phyloP scores from a whole-genome alignment of 139 green algal genomes.

The Mychonastes homosphaera region DNA sequence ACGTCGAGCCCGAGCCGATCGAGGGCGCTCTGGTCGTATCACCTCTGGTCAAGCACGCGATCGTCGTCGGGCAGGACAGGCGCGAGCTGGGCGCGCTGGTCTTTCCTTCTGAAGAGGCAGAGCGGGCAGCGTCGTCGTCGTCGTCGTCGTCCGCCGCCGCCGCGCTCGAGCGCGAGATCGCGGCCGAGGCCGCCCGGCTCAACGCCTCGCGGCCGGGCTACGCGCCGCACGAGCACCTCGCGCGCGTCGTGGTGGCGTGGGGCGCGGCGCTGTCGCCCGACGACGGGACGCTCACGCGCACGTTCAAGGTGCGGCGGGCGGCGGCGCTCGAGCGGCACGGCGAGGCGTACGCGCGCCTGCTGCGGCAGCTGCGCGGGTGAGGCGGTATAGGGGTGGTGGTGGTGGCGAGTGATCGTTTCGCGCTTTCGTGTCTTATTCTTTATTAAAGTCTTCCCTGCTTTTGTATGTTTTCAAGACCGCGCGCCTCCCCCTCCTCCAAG shows the following conservation, averaged over 20 bases:
- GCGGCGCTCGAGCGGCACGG: constrained; percentile 50
- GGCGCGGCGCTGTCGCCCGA: constrained; percentile 51
- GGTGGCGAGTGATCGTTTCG: no score
- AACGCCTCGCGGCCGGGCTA: constrained; percentile 30
- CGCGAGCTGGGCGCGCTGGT: constrained; percentile 40
- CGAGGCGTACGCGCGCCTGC: constrained; percentile 29
- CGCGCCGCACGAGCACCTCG: constrained; percentile 39
- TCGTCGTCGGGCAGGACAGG: constrained; percentile 66
- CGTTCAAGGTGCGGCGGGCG: constrained; percentile 72
- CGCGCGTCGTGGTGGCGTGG: constrained; percentile 17
- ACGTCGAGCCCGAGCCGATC: constrained; percentile 80
- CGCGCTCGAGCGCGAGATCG: constrained; percentile 1
- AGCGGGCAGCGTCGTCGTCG: no score
- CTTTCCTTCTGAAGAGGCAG: constrained; percentile 13
- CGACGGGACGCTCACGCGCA: constrained; percentile 78
- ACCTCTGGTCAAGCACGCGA: constrained; percentile 36
- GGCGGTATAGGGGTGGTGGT: no score
- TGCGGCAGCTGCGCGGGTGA: constrained; percentile 39
- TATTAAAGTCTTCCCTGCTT: no score
- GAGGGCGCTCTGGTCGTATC: constrained; percentile 60
- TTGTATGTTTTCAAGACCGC: no score
- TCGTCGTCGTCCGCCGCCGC: not conserved
- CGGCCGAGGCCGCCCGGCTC: constrained; percentile 12
- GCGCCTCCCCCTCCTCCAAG: no score
- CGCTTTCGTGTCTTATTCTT: no score